Conservation (phyloP, 2,329 filamentous ascomycete species). For the Colletotrichum spaethianum region DNA sequence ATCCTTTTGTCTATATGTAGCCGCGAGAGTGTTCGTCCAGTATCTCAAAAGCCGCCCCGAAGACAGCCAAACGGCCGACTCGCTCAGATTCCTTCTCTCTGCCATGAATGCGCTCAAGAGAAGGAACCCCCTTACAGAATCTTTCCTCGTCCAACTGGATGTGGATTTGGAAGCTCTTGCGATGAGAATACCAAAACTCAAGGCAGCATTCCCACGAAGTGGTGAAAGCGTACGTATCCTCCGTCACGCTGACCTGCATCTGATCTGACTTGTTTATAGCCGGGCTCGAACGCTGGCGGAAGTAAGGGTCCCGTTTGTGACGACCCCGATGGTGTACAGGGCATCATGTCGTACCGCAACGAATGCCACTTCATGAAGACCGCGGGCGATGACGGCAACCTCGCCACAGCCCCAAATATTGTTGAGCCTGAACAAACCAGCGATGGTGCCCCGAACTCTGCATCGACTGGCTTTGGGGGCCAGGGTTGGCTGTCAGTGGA, state of each 20-base stretch:
- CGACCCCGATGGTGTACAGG: slow-evolving; percentile 49
- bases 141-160: slow-evolving; percentile 93
- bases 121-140: slow-evolving; percentile 92
- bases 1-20: slow-evolving; percentile 96
- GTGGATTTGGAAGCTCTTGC: slow-evolving; percentile 87
- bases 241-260: neutral
- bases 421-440: slow-evolving; percentile 54
- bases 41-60: slow-evolving; percentile 95
- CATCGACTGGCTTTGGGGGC: slow-evolving; percentile 48
- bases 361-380: slow-evolving; percentile 61
- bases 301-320: slow-evolving; percentile 49
- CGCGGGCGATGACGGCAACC: slow-evolving; percentile 57
- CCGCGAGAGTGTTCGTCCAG: slow-evolving; percentile 93
- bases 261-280: slow-evolving; percentile 44
- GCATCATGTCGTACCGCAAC: slow-evolving; percentile 61
- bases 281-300: slow-evolving; percentile 44
- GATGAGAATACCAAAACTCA: slow-evolving; percentile 71
- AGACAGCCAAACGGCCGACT: slow-evolving; percentile 83
- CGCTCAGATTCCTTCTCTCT: slow-evolving; percentile 89
- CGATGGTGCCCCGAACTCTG: slow-evolving; percentile 39
- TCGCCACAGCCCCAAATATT: slow-evolving; percentile 56
- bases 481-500: slow-evolving; percentile 58
- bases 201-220: slow-evolving; percentile 67
- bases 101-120: slow-evolving; percentile 92
- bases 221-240: slow-evolving; percentile 63